These are phyloP conservation scores for Cladosporium sp. DNA, from an alignment of 2,329 filamentous ascomycete genomes.

Conservation along the genomic window DNA sequence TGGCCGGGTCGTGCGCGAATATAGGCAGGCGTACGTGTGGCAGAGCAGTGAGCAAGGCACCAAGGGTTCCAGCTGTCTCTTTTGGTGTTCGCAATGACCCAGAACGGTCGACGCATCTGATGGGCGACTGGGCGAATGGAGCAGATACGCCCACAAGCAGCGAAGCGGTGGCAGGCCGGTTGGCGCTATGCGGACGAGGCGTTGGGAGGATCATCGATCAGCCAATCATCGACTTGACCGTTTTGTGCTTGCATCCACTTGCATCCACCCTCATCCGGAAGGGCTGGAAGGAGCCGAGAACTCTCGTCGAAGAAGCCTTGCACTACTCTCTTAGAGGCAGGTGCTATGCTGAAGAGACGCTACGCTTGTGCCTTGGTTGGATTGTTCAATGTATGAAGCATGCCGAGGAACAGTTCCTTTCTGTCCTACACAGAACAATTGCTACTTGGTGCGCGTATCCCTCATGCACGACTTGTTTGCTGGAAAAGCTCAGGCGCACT, in stretches of 20 bases:
- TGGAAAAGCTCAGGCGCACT: not conserved
- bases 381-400: not conserved
- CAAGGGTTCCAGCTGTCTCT: not conserved
- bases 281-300: constrained; percentile 12
- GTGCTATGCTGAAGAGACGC: not conserved
- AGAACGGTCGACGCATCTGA: not conserved
- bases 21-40: not conserved
- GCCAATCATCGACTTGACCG: not conserved
- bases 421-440: not conserved
- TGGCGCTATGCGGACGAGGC: constrained; percentile 3
- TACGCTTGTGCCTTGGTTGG: not conserved
- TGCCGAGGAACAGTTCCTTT: not conserved
- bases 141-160: not conserved
- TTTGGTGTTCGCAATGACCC: constrained; percentile 10
- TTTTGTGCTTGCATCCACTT: constrained; percentile 1
- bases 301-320: not conserved
- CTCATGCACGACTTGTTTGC: not conserved
- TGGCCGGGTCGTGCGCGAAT: constrained; percentile 7
- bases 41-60: not conserved
- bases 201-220: not conserved
- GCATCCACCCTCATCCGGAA: not conserved
- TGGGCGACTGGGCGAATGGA: not conserved
- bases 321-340: not conserved
- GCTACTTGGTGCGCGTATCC: not conserved
- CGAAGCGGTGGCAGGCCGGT: not conserved